phyloP scores from a whole-genome alignment of 2,329 filamentous ascomycete species.

The Westerdykella sp. region DNA sequence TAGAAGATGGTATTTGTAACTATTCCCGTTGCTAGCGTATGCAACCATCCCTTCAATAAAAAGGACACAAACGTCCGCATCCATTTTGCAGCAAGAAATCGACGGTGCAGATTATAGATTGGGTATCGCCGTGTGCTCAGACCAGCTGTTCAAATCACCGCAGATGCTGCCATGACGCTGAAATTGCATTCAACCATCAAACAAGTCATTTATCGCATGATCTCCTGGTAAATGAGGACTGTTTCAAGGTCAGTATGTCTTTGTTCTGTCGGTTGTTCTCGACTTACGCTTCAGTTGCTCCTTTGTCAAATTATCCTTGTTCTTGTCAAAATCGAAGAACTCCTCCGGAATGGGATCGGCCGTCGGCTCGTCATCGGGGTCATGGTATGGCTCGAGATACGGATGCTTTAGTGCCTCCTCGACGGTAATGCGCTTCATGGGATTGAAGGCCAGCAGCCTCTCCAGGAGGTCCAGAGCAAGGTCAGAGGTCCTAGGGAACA shows the following conservation, averaged over 20 bases:
- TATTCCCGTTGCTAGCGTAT: conserved; percentile 2
- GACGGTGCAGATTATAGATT: conserved; percentile 1
- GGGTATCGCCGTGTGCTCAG: conserved; percentile 14
- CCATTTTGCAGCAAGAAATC: conserved; percentile 1
- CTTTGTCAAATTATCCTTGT: conserved; percentile 98
- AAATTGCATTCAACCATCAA: not conserved
- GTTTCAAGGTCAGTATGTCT: conserved; percentile 12
- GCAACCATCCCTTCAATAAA: conserved; percentile 1
- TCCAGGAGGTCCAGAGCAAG: conserved; percentile 88
- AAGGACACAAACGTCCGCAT: too few relatives aligned
- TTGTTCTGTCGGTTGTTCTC: not conserved
- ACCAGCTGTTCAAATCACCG: conserved; percentile 18
- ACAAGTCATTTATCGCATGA: conserved; percentile 58
- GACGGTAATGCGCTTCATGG: conserved; percentile 95
- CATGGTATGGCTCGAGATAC: conserved; percentile 97
- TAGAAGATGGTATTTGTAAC: conserved; percentile 1
- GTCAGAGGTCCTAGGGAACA: conserved; percentile 99
- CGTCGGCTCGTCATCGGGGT: conserved; percentile 96
- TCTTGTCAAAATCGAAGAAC: conserved; percentile 99
- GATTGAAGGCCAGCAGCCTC: conserved; percentile 95
- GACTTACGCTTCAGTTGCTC: conserved; percentile 84
- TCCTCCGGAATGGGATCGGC: conserved; percentile 95
- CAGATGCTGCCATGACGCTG: conserved; percentile 6
- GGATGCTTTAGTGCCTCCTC: conserved; percentile 96
- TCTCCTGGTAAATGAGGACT: conserved; percentile 93